These are phyloP conservation scores for Omphalea diandra DNA, from an alignment of 441 rosid genomes.

Conservation along the genomic window DNA sequence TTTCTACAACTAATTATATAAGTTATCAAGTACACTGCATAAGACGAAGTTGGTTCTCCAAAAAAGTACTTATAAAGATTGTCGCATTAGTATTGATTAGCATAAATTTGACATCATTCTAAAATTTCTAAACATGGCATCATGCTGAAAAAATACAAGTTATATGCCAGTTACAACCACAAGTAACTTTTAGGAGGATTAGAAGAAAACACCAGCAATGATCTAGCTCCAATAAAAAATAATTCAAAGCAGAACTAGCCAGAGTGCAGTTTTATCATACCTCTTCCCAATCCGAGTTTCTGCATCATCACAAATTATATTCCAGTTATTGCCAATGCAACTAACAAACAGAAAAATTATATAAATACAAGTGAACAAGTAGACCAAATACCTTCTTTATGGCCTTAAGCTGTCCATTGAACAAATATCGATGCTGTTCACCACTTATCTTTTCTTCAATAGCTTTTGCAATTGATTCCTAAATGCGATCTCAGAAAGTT, in stretches of 20 bases:
- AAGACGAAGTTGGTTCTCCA: neutral
- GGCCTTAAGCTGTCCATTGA: slow-evolving; percentile 97
- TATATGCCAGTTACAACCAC: no score
- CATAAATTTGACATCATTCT: neutral
- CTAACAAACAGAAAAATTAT: slow-evolving; percentile 3
- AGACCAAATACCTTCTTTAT: slow-evolving; percentile 78
- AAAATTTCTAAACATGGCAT: neutral
- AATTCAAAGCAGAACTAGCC: slow-evolving; percentile 44
- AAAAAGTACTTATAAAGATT: neutral
- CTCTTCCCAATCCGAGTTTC: slow-evolving; percentile 91
- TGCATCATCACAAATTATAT: slow-evolving; percentile 34
- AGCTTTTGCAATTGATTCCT: slow-evolving; percentile 98
- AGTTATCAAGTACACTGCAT: neutral
- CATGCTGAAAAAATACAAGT: neutral
- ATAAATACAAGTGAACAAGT: slow-evolving; percentile 4
- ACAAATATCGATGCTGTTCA: slow-evolving; percentile 96
- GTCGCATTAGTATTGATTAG: neutral
- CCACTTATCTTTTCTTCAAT: slow-evolving; percentile 98
- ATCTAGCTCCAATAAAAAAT: neutral
- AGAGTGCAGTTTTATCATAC: slow-evolving; percentile 81
- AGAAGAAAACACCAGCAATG: no score
- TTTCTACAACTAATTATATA: neutral
- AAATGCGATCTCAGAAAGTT: slow-evolving; percentile 24
- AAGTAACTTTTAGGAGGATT: no score
- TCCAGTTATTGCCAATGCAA: slow-evolving; percentile 15